Evolutionary conservation across 2,329 filamentous ascomycete species (phyloP).

Genomic region (Macrophomina pseudophaseolina): DNA sequence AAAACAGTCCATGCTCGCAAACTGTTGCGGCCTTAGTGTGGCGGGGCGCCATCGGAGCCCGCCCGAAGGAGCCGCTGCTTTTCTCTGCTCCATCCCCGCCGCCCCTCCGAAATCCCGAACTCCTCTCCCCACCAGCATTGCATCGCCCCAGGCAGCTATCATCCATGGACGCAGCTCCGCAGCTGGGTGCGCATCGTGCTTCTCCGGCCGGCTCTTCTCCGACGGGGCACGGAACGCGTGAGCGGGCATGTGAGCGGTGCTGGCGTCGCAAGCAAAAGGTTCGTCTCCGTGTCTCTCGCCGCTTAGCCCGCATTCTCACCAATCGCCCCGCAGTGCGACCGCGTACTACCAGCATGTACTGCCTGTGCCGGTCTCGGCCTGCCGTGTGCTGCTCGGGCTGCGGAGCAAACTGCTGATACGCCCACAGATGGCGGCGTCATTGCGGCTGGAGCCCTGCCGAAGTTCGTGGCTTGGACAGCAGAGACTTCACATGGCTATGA

Average conservation of each 20-base stretch:
- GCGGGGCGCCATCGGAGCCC: neutral
- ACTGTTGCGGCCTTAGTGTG: neutral
- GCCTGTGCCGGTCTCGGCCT: neutral
- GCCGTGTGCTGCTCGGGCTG: neutral
- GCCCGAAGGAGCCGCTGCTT: neutral
- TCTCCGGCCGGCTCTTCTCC: neutral
- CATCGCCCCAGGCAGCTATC: too few relatives aligned
- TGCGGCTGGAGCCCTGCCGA: neutral
- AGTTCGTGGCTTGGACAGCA: neutral
- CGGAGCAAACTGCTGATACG: neutral
- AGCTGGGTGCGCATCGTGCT: neutral
- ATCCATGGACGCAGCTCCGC: neutral
- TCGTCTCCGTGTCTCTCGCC: too few relatives aligned
- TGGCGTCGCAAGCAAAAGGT: conserved; percentile 13
- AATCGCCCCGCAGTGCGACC: conserved; percentile 1
- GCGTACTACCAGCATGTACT: neutral
- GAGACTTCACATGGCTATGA: too few relatives aligned
- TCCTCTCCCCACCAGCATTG: neutral
- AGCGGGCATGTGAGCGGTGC: conserved; percentile 6
- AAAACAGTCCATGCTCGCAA: too few relatives aligned
- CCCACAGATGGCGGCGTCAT: neutral
- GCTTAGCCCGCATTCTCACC: too few relatives aligned
- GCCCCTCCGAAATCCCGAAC: neutral
- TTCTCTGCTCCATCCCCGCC: too few relatives aligned
- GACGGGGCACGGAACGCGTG: neutral